Evolutionary conservation across 2,329 filamentous ascomycete genomes (phyloP), one percentile per base, ranked within the genome.

Genomic region (Uncinocarpus reesii): DNA sequence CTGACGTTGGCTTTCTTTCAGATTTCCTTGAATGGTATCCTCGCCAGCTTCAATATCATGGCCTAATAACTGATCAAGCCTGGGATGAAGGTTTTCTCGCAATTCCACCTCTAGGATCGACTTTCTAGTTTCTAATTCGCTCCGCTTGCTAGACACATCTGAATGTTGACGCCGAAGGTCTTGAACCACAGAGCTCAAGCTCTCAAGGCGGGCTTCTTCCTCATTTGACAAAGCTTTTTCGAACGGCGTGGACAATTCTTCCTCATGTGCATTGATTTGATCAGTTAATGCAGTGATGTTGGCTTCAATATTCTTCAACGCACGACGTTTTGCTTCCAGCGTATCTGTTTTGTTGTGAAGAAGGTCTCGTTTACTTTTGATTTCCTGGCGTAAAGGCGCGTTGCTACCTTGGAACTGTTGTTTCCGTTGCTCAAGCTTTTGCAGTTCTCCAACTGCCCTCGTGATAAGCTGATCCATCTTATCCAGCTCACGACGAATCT

Each of bases 381-480:
- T 69, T 60, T 95, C 86, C 48, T 82, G 77, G 51, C 81, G 79
- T 55, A 95, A 71, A 0, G 89, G 86, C 23, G 84, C 84, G 57
- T 89, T 90, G 53, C 86, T 85, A 53, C 83, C 80, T 48, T 95
- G 86, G 51, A 88, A 77, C 60, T 89, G 84, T 26, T 80, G 76
- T 55, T 84, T 75, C 60, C 80, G 79, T 62, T 92, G 86, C 60
- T 92, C 84, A 10, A 86, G 72, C 66, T 90, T 94, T 58, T 89
- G 83, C 38, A 90, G 68, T 50, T 90, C 84, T 46, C 87, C 84
- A 60, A 87, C 79, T n/a, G 89, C 86, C 44, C 75, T 78, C 1
- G 89, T 96, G 55, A 96, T 86, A 59, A 92, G 80, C 61, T 96
- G 90, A 54, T 93, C 86, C 57, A 94, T 81, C 51, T 75, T 72